Evolutionary conservation across 2,329 filamentous ascomycete species (phyloP).

Genomic region (Neonectria faginata): DNA sequence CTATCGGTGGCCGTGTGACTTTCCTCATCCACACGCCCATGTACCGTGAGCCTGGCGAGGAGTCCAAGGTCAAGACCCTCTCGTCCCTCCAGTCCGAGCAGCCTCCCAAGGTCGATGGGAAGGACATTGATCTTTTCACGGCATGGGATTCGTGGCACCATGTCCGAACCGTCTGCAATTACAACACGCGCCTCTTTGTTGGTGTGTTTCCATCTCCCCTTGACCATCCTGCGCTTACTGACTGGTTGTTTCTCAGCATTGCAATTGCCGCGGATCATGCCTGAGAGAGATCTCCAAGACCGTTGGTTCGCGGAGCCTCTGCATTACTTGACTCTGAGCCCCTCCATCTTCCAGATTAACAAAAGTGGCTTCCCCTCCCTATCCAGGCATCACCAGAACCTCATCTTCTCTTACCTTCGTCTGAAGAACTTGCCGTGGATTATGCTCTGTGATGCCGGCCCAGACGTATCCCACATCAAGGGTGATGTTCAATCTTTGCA

Average conservation of each 20-base stretch:
- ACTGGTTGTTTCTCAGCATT: slow-evolving; percentile 56
- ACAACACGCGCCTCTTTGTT: slow-evolving; percentile 82
- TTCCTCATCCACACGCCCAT: slow-evolving; percentile 87
- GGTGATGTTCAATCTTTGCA: slow-evolving; percentile 37
- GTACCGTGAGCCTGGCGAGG: slow-evolving; percentile 76
- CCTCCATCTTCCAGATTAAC: slow-evolving; percentile 69
- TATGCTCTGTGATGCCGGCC: slow-evolving; percentile 71
- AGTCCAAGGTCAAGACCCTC: slow-evolving; percentile 65
- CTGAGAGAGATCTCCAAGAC: slow-evolving; percentile 70
- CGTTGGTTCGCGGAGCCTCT: slow-evolving; percentile 78
- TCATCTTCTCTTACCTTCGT: slow-evolving; percentile 73
- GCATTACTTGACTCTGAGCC: slow-evolving; percentile 68
- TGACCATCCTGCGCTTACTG: neutral
- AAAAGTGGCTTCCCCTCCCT: slow-evolving; percentile 71
- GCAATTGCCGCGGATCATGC: slow-evolving; percentile 68
- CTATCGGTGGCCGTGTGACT: slow-evolving; percentile 79
- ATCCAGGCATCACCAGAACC: slow-evolving; percentile 68
- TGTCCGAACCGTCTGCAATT: slow-evolving; percentile 86
- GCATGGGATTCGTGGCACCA: slow-evolving; percentile 96
- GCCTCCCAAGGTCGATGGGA: slow-evolving; percentile 47
- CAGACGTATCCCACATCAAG: slow-evolving; percentile 53
- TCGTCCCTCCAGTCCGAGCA: slow-evolving; percentile 55
- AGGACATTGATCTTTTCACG: slow-evolving; percentile 76
- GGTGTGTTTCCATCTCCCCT: slow-evolving; percentile 68
- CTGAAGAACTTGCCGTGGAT: slow-evolving; percentile 73